Base-by-base conservation (phyloP, 441 rosid genomes). In the Kokia cookei region DNA sequence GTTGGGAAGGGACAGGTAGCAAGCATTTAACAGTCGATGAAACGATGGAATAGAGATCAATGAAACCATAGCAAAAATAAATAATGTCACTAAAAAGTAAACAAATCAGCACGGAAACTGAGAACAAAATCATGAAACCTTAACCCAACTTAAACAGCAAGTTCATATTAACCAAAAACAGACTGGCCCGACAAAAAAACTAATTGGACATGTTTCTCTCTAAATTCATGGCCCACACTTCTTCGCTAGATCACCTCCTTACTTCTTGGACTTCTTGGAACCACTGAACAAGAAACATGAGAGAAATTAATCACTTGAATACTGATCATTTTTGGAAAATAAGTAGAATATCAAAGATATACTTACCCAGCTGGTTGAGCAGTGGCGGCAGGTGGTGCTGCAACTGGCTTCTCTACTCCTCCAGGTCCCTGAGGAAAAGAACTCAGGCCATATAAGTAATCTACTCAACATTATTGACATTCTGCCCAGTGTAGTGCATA, bases 191-290 rank as follows among this genome's bases (percentile, higher is more conserved):
- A 4, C 58, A 51, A 51, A 26, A 43, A 45, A 43, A 72, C 66
- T 9, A 62, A 55, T 75, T 67, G 45, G 47, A 37, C 26, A 35
- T 3, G 3, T 9, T 29, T 62, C 74, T 78, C 66, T 73, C 81
- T 75, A 17, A 27, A 19, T 57, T 51, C 58, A 65, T 15, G 7
- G 11, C 40, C 10, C 8, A 22, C 10, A 17, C 32, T 17, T 47
- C 59, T 35, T 65, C 65, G 53, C 5, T 0, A 17, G 35, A 32
- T 4, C 5, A 9, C 7, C 59, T 15, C 42, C 47, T 88, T 84
- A 87, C 85, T 86, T 86, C 88, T 88, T 87, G 1, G 90, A 83
- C 83, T 89, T 89, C 88, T 91, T 91, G 2, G 86, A 67, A 74
- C 48, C 88, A 79, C 96, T 88, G 81, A 70, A 79, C n/a, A 32